Base-by-base conservation (phyloP, 2,329 filamentous ascomycete genomes). In the Calonectria pseudoturangicola region DNA sequence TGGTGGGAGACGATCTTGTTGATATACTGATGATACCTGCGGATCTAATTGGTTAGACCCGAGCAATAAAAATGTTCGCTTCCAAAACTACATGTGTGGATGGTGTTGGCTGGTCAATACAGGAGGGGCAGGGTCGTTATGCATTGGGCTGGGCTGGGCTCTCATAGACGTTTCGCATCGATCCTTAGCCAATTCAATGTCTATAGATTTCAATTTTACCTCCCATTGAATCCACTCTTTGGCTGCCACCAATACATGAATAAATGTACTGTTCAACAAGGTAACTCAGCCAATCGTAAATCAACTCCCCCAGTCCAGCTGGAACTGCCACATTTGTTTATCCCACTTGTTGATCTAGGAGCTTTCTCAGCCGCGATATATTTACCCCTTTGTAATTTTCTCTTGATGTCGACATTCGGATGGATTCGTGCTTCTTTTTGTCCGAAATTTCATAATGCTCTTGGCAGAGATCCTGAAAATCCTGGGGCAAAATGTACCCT, bases 121-220 rank as follows among this genome's bases (percentile, higher is more conserved):
- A 63, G 27, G 43, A 70, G 67, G 50, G 50, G 50, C 48, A 65
- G 70, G 60, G 64, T 74, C 64, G 30, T 70, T 74, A 73, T 71
- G 25, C 48, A 68, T 77, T 71, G 43, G 66, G 60, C 62, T 71
- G 43, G 66, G 56, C 64, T 75, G 70, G 51, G 66, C 71, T 72
- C 60, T 71, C 69, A 48, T 72, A 79, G 71, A 63, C 64, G 69
- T 71, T 68, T 71, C 66, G 33, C 68, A 79, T 72, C 73, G 68
- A 76, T 41, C 68, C 74, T 71, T 60, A 51, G 65, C 58, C 71
- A 73, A 72, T 66, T 71, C 68, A 60, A 68, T 72, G 41, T 73
- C 50, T 63, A 63, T 33, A 63, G 30, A 47, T 63, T 45, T 45
- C 18, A n/a, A 39, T 27, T 21, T 21, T 8, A 16, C 9, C 13